These are phyloP conservation scores for Globisporangium heterothallicum DNA, from an alignment of 352 stramenopile species.

Conservation along the genomic window DNA sequence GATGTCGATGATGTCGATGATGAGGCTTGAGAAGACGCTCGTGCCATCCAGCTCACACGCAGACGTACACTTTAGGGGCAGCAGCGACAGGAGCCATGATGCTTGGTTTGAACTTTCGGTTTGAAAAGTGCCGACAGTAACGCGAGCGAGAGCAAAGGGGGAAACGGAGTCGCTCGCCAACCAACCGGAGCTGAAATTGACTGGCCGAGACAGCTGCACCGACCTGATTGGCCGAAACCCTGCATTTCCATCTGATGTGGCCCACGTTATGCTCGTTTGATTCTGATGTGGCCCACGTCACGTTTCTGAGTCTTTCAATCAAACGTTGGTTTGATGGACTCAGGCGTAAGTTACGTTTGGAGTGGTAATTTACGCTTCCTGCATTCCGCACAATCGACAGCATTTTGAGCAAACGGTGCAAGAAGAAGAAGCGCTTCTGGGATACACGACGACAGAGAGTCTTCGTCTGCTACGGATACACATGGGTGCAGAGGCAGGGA, in stretches of 20 bases:
- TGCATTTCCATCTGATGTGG: background rate
- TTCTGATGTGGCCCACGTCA: background rate
- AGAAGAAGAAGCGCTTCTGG: too few species aligned
- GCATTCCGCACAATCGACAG: too few species aligned
- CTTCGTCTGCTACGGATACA: too few species aligned
- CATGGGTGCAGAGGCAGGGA: conserved; percentile 36
- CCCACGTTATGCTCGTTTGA: background rate
- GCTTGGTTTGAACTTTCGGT: conserved; percentile 74
- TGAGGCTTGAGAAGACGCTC: background rate
- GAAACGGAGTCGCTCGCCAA: conserved; percentile 1
- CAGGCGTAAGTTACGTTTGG: too few species aligned
- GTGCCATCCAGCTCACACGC: conserved; percentile 10
- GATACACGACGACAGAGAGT: too few species aligned
- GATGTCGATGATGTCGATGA: background rate
- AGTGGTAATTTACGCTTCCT: background rate
- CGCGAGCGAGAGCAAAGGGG: background rate
- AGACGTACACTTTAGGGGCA: conserved; percentile 80
- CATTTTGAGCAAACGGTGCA: background rate
- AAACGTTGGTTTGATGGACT: too few species aligned
- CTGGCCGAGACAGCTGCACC: conserved; percentile 17
- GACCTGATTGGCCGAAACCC: conserved; percentile 28
- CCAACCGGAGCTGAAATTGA: conserved; percentile 23
- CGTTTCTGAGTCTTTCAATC: too few species aligned
- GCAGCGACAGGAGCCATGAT: conserved; percentile 65
- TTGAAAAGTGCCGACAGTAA: conserved; percentile 70